Evolutionary conservation across 176 grass and related monocot species (phyloP).

Genomic region (Aegilops bicornis): DNA sequence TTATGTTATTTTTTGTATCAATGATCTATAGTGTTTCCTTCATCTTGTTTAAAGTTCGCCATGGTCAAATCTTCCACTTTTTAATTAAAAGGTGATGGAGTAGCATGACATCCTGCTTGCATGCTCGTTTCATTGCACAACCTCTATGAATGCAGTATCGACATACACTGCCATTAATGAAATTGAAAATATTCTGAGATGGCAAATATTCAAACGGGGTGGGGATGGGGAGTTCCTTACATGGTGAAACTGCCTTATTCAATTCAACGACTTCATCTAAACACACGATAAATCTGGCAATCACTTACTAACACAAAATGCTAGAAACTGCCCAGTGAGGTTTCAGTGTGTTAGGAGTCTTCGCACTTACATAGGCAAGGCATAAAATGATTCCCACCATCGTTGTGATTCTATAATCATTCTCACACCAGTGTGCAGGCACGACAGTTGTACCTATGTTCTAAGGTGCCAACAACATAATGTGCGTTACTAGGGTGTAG

Average conservation of each 20-base stretch:
- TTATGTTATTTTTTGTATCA: constrained; percentile 29
- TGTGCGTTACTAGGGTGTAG: background rate
- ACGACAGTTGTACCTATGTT: background rate
- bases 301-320: background rate
- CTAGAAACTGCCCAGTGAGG: background rate
- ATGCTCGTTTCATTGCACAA: background rate
- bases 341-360: background rate
- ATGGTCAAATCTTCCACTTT: background rate
- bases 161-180: background rate
- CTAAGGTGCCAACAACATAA: background rate
- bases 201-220: background rate
- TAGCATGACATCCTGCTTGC: constrained; percentile 2
- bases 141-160: background rate
- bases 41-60: background rate
- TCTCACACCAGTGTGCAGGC: background rate
- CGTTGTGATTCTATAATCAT: background rate
- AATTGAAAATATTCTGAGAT: background rate
- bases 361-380: background rate
- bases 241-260: background rate
- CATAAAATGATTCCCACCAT: background rate
- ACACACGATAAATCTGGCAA: background rate
- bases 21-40: background rate
- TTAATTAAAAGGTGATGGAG: constrained; percentile 7
- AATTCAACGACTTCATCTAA: background rate
- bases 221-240: background rate